Conservation (phyloP, 768 basidiomycete species). For the Dioszegia hungarica region DNA sequence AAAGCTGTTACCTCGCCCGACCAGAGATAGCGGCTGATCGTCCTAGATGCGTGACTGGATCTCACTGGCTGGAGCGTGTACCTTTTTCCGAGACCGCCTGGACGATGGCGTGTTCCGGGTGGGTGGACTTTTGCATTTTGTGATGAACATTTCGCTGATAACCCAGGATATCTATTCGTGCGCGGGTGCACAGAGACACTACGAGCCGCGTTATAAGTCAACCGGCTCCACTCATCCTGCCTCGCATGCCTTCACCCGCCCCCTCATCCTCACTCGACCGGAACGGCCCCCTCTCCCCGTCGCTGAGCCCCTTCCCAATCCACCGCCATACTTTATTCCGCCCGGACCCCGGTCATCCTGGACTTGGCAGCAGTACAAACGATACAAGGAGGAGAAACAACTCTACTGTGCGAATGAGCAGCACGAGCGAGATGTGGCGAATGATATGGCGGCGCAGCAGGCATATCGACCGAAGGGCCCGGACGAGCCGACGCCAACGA, state of each 20-base stretch:
- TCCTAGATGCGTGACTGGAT: too few species aligned
- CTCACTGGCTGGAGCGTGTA: too few species aligned
- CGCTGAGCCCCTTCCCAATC: neutral
- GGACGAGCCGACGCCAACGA: neutral
- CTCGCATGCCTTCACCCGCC: neutral
- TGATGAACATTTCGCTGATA: too few species aligned
- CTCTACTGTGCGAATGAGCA: neutral
- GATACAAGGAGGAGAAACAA: slow-evolving; percentile 24
- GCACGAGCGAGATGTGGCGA: neutral
- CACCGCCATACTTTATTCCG: slow-evolving; percentile 2
- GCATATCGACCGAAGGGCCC: neutral
- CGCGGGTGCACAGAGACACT: too few species aligned
- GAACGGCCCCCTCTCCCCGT: neutral
- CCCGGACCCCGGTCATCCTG: slow-evolving; percentile 9
- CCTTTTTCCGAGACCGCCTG: too few species aligned
- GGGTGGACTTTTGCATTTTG: too few species aligned
- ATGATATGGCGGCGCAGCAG: neutral
- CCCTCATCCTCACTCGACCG: neutral
- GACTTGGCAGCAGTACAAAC: slow-evolving; percentile 17
- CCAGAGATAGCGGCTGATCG: neutral
- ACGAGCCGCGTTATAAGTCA: too few species aligned
- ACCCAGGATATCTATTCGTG: too few species aligned
- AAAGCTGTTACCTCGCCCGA: neutral
- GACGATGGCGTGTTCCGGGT: too few species aligned
- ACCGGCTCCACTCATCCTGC: too few species aligned